Conservation (phyloP, 2,329 filamentous ascomycete species). For the Arthroderma uncinatum region DNA sequence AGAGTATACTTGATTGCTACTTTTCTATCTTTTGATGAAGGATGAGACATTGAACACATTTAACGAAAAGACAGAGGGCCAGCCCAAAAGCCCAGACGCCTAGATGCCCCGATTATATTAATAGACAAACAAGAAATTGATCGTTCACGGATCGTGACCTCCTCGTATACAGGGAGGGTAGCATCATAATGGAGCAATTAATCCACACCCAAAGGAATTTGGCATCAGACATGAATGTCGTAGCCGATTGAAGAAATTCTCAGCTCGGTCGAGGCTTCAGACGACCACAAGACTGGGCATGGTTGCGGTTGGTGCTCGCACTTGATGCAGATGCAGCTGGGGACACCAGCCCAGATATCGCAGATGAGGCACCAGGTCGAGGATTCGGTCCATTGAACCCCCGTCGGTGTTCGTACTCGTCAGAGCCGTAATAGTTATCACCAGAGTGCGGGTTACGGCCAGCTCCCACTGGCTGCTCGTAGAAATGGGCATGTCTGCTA, state of each 20-base stretch:
- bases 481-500: neutral
- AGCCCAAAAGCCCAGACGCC: neutral
- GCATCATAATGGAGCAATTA: no score
- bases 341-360: slow-evolving; percentile 5
- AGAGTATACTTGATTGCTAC: neutral
- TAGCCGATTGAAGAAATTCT: neutral
- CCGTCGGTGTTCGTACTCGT: neutral
- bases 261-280: neutral
- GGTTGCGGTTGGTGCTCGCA: neutral
- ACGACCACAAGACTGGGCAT: neutral
- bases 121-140: no score
- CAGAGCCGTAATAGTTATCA: neutral
- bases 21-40: neutral
- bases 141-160: no score
- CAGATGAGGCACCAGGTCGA: neutral
- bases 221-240: neutral
- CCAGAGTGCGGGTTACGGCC: neutral
- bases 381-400: neutral
- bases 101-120: neutral
- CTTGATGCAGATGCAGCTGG: slow-evolving; percentile 11
- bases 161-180: no score
- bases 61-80: no score
- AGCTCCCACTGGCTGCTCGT: neutral
- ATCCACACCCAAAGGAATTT: neutral
- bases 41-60: neutral